A percentile compares a stretch with the other conserved stretches of the same genome.
These are phyloP conservation scores for Trichopus zeylanicus DNA, from an alignment of 116 monocot species.

Conservation along the genomic window DNA sequence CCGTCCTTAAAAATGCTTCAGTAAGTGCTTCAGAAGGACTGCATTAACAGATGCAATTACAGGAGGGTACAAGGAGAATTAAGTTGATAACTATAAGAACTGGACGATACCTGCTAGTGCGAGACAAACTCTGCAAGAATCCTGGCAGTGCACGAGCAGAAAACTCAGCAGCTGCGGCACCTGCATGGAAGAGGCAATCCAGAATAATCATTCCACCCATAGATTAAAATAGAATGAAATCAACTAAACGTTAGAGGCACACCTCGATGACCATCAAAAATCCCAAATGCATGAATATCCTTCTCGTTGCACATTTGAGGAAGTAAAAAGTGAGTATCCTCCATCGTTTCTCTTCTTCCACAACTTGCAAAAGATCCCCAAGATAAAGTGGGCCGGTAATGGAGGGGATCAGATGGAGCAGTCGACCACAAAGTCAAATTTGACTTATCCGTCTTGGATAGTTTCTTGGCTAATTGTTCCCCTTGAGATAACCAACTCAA, in stretches of 20 bases:
- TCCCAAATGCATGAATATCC: conserved; percentile 67
- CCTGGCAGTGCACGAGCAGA: conserved; percentile 78
- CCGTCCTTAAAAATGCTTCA: conserved; percentile 80
- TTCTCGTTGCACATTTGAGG: conserved; percentile 60
- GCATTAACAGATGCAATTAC: conserved; percentile 12
- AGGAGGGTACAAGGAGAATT: neutral
- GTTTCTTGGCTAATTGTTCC: conserved; percentile 32
- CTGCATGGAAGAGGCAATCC: conserved; percentile 20
- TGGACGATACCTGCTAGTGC: conserved; percentile 33
- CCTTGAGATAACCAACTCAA: conserved; percentile 76
- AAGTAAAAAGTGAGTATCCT: conserved; percentile 91
- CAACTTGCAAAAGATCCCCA: conserved; percentile 89
- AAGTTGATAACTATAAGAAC: conserved; percentile 1
- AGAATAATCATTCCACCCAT: neutral
- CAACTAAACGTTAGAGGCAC: neutral
- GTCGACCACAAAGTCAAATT: conserved; percentile 29
- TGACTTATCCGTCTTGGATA: conserved; percentile 1
- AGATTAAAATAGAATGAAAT: neutral
- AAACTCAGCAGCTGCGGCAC: conserved; percentile 93
- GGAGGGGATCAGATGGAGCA: conserved; percentile 12
- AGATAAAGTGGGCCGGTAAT: conserved; percentile 64
- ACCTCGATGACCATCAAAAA: conserved; percentile 99
- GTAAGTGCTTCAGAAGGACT: conserved; percentile 74
- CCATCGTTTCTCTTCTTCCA: conserved; percentile 95
- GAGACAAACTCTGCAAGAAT: conserved; percentile 36